phyloP scores from a whole-genome alignment of 2,329 filamentous ascomycete species.

The Neonectria hederae region DNA sequence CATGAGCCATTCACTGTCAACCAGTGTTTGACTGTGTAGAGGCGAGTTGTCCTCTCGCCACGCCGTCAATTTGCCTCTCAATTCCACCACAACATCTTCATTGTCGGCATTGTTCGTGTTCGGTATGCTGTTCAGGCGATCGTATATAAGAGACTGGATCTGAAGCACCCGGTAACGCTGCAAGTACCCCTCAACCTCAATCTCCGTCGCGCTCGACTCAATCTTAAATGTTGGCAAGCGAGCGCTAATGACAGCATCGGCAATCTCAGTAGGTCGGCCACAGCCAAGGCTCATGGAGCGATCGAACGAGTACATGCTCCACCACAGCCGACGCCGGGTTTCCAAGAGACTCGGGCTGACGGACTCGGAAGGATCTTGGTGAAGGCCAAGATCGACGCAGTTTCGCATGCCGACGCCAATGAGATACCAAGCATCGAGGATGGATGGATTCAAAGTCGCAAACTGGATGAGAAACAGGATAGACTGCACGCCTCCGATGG shows the following conservation, averaged over 20 bases:
- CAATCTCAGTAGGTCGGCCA: constrained; percentile 35
- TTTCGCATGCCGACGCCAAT: constrained; percentile 39
- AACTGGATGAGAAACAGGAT: constrained; percentile 39
- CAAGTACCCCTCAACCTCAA: constrained; percentile 36
- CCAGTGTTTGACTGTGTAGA: constrained; percentile 27
- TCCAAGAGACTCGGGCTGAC: constrained; percentile 33
- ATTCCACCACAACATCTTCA: constrained; percentile 1
- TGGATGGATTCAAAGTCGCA: constrained; percentile 38
- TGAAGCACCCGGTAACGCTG: constrained; percentile 37
- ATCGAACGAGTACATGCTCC: constrained; percentile 43
- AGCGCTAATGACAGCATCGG: constrained; percentile 34
- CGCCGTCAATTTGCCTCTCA: constrained; percentile 17
- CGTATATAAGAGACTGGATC: constrained; percentile 39
- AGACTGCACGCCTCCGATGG: constrained; percentile 38
- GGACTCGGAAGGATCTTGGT: constrained; percentile 34
- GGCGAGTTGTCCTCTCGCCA: constrained; percentile 30
- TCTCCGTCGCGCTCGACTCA: constrained; percentile 30
- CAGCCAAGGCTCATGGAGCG: constrained; percentile 38
- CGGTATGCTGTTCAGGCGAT: constrained; percentile 21
- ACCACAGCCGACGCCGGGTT: constrained; percentile 38
- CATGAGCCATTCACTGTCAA: constrained; percentile 39
- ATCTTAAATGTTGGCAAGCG: constrained; percentile 36
- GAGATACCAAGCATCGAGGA: constrained; percentile 38
- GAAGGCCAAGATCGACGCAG: constrained; percentile 37
- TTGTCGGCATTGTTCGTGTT: background rate